Evolutionary conservation across 768 basidiomycete species (phyloP).

Genomic region (Collybia sp.): DNA sequence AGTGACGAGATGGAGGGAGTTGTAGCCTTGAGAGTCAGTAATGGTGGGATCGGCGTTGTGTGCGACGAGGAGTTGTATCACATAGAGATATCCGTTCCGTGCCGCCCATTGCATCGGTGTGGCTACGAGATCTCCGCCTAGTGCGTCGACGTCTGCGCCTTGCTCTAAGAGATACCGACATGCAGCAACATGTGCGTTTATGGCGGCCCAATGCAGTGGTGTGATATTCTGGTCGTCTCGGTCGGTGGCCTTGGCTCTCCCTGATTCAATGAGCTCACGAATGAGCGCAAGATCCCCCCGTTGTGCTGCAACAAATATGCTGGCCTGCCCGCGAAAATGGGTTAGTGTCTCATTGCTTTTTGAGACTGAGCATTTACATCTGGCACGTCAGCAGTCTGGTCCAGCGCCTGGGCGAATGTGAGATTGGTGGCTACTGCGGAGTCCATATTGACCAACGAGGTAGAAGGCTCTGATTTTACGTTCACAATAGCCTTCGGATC

Average conservation of each 20-base stretch:
- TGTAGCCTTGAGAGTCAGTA: conserved; percentile 92
- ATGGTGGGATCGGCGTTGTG: conserved; percentile 93
- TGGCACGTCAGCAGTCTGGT: conserved; percentile 25
- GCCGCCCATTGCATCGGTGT: conserved; percentile 99
- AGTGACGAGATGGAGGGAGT: conserved; percentile 90
- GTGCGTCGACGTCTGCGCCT: conserved; percentile 91
- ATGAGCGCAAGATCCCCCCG: conserved; percentile 73
- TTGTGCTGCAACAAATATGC: conserved; percentile 84
- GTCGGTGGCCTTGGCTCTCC: conserved; percentile 67
- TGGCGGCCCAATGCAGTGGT: conserved; percentile 96
- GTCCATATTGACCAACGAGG: conserved; percentile 41
- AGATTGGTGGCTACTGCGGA: conserved; percentile 41
- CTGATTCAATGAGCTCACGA: conserved; percentile 64
- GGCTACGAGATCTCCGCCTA: conserved; percentile 90
- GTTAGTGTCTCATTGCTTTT: background rate
- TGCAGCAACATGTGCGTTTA: conserved; percentile 89
- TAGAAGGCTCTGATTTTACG: conserved; percentile 46
- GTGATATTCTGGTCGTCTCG: conserved; percentile 91
- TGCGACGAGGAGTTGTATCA: conserved; percentile 87
- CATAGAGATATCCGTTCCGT: conserved; percentile 92
- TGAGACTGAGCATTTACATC: conserved; percentile 28
- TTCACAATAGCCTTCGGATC: conserved; percentile 30
- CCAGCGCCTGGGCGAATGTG: conserved; percentile 39
- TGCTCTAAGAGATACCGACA: conserved; percentile 86
- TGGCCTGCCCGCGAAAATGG: conserved; percentile 29